Evolutionary conservation across 1,139 yeast genomes (phyloP).

Genomic region (Candida smagusa): DNA sequence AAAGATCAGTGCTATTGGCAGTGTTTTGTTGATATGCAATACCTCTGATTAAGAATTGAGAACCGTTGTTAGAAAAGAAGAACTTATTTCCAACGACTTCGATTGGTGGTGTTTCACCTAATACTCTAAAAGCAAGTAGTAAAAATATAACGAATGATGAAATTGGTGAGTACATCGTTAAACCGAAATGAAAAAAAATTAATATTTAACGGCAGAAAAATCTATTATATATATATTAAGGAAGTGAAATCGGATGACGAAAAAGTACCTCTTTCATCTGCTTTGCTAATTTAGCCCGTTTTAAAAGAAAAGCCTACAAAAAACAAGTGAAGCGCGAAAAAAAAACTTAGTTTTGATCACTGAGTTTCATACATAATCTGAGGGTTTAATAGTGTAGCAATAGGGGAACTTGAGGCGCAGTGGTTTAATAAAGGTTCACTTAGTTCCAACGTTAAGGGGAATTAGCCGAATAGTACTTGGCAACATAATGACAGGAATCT

Average conservation of each 20-base stretch:
- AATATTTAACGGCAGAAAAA: no score
- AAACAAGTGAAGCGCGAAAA: not conserved
- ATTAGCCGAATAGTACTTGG: no score
- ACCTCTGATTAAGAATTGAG: slow-evolving; percentile 45
- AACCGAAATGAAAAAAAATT: not conserved
- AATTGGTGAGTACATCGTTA: not conserved
- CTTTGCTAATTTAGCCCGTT: not conserved
- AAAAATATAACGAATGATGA: not conserved
- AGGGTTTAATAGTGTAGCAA: no score
- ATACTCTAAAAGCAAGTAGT: not conserved
- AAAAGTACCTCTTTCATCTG: no score
- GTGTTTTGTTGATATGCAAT: slow-evolving; percentile 47
- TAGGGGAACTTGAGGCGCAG: no score
- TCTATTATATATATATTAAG: not conserved
- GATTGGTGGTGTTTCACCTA: slow-evolving; percentile 25
- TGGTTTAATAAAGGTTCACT: no score
- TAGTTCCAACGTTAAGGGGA: no score
- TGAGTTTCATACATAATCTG: not conserved
- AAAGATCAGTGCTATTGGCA: slow-evolving; percentile 30
- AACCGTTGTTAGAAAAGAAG: slow-evolving; percentile 42
- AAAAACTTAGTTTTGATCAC: slow-evolving; percentile 4
- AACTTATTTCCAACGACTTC: slow-evolving; percentile 48
- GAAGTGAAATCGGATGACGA: not conserved
- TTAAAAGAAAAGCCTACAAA: slow-evolving; percentile 1
- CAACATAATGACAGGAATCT: no score